Percentiles rank a stretch among this genome's conserved stretches.
phyloP scores from a whole-genome alignment of 305 asterid species.

The Fraxinus paxiana region DNA sequence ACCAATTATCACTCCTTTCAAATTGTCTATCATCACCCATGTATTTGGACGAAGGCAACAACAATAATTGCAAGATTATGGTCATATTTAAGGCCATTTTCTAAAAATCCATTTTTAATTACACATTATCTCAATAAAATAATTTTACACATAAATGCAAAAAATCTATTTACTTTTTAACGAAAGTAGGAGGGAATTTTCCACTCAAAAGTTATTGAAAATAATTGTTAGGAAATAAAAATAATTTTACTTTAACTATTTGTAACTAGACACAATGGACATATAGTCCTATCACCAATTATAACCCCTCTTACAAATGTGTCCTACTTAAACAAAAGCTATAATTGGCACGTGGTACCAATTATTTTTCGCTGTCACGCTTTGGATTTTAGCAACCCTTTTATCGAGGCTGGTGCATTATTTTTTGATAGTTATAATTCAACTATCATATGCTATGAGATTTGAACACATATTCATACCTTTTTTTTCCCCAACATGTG shows the following conservation, averaged over 20 bases:
- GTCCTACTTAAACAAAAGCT: background rate
- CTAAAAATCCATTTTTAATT: too few relatives aligned
- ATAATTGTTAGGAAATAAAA: background rate
- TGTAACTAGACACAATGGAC: background rate
- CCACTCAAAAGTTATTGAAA: background rate
- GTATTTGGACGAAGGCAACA: background rate
- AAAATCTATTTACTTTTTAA: too few relatives aligned
- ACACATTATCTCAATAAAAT: too few relatives aligned
- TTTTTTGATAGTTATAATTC: background rate
- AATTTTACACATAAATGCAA: too few relatives aligned
- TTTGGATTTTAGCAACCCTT: background rate
- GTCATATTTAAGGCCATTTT: background rate
- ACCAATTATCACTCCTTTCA: background rate
- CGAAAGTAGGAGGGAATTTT: background rate
- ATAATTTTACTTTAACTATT: background rate
- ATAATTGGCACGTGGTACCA: background rate
- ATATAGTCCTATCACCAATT: background rate
- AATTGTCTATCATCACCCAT: background rate
- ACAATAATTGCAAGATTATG: background rate
- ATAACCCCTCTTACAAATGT: background rate
- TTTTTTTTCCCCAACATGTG: background rate
- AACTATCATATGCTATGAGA: background rate
- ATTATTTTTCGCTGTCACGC: background rate
- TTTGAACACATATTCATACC: background rate
- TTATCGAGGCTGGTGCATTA: background rate